Evolutionary conservation across 2,329 filamentous ascomycete species (phyloP), one percentile per base, ranked within the genome.

Genomic region (Trichoderma simmonsii): DNA sequence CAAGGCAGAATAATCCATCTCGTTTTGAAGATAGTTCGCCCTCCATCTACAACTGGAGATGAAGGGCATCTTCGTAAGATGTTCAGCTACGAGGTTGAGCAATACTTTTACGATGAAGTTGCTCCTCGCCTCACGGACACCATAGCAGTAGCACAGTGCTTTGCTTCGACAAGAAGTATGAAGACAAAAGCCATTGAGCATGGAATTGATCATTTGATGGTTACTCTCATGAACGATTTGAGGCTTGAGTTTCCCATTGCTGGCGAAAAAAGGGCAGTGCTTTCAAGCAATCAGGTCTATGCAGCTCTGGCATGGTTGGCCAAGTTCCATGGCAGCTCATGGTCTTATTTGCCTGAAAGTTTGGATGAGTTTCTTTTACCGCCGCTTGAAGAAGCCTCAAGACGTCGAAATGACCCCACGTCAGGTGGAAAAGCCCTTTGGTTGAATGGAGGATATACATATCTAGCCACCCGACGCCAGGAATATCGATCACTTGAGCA

Each of bases 401-500:
- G 81, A 15, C 75, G 77, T 7, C 54, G 74, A 15, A 69, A 57
- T 2, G 71, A 71, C 0, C 72, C 75, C 4, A 67, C 66, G 3
- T 24, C 75, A 3, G 67, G 72, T 5, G 74, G 77, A 1, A 73
- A 51, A 12, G 81, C 79, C 6, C 73, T 88, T 2, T 92, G 90
- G 90, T 79, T 90, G 7, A 90, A 92, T 57, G 90, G 90, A 1
- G 90, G 90, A 0, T 92, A 92, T 76, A 91, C 90, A 0, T 92
- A 92, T 75, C 86, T 92, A 0, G 87, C 88, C 0, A 92, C 90
- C 0, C 85, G 90, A 6, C 82, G 82, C 8, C 85, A 78, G 21
- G 90, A 92, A 77, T 91, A 88, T 72, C 77, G 77, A 0, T 80
- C 78, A 0, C 83, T 92, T 0, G 80, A 70, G 0, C 74, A 78